phyloP scores from a whole-genome alignment of 306 rosid species.

The Herpetospermum pedunculosum region DNA sequence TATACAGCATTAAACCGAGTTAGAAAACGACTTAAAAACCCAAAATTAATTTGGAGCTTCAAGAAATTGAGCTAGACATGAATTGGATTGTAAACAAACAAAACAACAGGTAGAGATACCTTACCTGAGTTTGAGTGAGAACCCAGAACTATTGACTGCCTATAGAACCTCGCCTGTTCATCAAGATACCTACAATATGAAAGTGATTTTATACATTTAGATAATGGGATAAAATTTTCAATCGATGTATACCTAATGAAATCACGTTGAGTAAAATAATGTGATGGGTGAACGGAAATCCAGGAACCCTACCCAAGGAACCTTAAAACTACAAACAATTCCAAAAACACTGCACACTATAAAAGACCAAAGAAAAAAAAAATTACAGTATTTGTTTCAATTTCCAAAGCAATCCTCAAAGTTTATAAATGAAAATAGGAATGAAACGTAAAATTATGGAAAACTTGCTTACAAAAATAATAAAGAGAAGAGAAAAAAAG shows the following conservation, averaged over 20 bases:
- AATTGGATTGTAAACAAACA: neutral
- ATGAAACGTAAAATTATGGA: neutral
- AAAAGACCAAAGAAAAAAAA: neutral
- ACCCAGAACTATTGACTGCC: slow-evolving; percentile 76
- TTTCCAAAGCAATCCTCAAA: neutral
- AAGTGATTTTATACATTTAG: neutral
- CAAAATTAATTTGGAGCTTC: neutral
- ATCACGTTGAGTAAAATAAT: neutral
- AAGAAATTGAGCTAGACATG: neutral
- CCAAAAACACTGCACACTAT: neutral
- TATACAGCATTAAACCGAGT: neutral
- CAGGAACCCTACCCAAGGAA: neutral
- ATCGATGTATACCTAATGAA: neutral
- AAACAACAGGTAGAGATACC: slow-evolving; percentile 4
- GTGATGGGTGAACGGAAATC: neutral
- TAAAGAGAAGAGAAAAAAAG: neutral
- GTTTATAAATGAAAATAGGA: neutral
- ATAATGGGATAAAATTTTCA: neutral
- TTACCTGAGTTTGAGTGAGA: slow-evolving; percentile 64
- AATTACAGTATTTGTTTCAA: neutral
- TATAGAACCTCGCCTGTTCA: slow-evolving; percentile 53
- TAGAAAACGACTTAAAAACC: neutral
- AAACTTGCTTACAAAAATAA: neutral
- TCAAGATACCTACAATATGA: slow-evolving; percentile 58
- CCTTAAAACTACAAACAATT: neutral